Evolutionary conservation across 2,329 filamentous ascomycete species (phyloP).

Genomic region (Cadophora sp.): DNA sequence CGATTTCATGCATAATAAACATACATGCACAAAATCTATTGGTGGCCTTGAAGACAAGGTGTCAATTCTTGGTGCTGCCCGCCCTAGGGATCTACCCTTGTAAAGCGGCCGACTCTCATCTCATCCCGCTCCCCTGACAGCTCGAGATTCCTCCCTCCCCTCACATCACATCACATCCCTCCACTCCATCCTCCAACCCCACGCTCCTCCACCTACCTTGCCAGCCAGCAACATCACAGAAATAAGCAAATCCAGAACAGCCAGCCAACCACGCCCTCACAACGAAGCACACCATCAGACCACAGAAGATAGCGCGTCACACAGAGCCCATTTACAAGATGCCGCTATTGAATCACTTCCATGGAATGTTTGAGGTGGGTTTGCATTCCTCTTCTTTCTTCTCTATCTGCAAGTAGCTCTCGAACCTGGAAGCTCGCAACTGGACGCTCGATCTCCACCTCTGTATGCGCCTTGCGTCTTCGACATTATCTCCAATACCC

Average conservation of each 20-base stretch:
- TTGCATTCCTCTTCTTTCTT: constrained; percentile 3
- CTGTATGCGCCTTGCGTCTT: neutral
- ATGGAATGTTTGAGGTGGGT: constrained; percentile 39
- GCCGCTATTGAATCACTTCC: neutral
- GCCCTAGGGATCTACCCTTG: neutral
- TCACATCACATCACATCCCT: neutral
- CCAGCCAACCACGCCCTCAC: constrained; percentile 4
- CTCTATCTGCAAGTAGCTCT: neutral
- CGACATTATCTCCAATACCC: constrained; percentile 4
- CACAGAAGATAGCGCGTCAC: neutral
- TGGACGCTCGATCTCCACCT: constrained; percentile 1
- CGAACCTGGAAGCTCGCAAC: neutral
- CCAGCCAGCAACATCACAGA: constrained; percentile 10
- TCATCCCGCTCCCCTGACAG: neutral
- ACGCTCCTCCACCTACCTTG: neutral
- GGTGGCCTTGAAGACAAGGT: neutral
- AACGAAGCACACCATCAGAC: constrained; percentile 1
- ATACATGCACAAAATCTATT: neutral
- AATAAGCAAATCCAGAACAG: neutral
- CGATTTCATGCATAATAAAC: constrained; percentile 13
- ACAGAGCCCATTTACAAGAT: constrained; percentile 8
- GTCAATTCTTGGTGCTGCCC: neutral
- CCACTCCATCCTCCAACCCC: neutral
- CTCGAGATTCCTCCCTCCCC: neutral
- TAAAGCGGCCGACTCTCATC: neutral